These are phyloP conservation scores for Trypanosoma melophagium DNA, from an alignment of 208 protist species.

Conservation along the genomic window DNA sequence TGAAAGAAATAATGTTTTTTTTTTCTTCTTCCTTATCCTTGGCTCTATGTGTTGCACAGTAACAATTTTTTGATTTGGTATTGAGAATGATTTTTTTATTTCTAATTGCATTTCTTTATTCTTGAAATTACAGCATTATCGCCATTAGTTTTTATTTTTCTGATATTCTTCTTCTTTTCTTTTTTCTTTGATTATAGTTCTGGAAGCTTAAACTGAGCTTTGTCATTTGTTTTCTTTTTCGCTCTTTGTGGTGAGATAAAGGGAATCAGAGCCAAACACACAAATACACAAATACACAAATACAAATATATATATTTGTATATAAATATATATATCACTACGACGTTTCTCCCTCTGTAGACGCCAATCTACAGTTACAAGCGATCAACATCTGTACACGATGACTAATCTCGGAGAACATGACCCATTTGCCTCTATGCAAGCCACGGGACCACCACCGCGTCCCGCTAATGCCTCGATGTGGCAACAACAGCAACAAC, in stretches of 20 bases:
- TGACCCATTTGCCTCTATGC: not conserved
- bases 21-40: not conserved
- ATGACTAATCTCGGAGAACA: not conserved
- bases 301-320: not conserved
- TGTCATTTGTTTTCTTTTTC: too few relatives aligned
- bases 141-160: not conserved
- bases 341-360: too few relatives aligned
- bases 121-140: not conserved
- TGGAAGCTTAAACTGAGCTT: not conserved
- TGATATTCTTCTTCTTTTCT: not conserved
- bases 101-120: not conserved
- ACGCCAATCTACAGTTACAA: too few relatives aligned
- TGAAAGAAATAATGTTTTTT: constrained; percentile 7
- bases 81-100: constrained; percentile 1
- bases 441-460: not conserved
- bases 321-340: not conserved
- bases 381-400: not conserved
- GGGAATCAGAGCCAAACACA: not conserved
- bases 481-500: too few relatives aligned
- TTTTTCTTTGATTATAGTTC: not conserved
- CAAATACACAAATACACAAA: constrained; percentile 1
- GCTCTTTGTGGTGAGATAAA: too few relatives aligned
- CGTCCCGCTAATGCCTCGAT: not conserved
- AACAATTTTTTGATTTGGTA: not conserved
- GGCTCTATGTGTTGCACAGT: not conserved